These are phyloP conservation scores for Hydrangea macrophylla DNA, from an alignment of 148 eudicot genomes.

Conservation along the genomic window DNA sequence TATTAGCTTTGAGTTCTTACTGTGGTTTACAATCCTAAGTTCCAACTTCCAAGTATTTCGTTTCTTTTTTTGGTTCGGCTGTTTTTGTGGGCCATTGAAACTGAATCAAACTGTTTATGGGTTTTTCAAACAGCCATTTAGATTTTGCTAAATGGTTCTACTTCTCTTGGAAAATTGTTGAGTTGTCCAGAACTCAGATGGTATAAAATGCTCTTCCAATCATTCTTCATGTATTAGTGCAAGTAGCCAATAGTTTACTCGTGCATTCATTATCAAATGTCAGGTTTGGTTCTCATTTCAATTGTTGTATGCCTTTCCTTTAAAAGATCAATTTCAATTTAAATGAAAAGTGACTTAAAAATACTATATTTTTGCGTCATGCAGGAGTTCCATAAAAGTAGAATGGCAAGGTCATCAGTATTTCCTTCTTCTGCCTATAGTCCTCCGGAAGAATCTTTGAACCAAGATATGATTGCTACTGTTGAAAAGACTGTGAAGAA, in stretches of 20 bases:
- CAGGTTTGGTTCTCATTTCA: neutral
- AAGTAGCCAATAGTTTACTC: neutral
- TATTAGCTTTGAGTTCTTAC: too few relatives aligned
- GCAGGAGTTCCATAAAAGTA: conserved; percentile 90
- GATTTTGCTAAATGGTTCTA: neutral
- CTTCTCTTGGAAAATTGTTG: neutral
- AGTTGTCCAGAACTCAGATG: neutral
- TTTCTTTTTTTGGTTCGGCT: too few relatives aligned
- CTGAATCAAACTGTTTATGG: neutral
- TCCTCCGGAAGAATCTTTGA: conserved; percentile 74
- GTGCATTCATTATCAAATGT: neutral
- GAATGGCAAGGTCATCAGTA: conserved; percentile 77
- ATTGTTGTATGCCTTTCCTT: neutral
- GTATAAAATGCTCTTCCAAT: neutral
- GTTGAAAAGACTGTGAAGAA: conserved; percentile 93
- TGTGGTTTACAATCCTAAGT: too few relatives aligned
- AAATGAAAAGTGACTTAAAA: neutral
- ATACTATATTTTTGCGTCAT: conserved; percentile 12
- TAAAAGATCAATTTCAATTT: neutral
- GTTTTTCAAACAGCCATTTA: neutral
- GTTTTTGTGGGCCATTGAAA: neutral
- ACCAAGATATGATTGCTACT: conserved; percentile 60
- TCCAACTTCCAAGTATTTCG: too few relatives aligned
- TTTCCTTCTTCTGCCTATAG: conserved; percentile 66
- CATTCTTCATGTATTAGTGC: neutral